These are phyloP conservation scores for Colletotrichum sp. DNA, from an alignment of 2,329 filamentous ascomycete genomes.

Conservation along the genomic window DNA sequence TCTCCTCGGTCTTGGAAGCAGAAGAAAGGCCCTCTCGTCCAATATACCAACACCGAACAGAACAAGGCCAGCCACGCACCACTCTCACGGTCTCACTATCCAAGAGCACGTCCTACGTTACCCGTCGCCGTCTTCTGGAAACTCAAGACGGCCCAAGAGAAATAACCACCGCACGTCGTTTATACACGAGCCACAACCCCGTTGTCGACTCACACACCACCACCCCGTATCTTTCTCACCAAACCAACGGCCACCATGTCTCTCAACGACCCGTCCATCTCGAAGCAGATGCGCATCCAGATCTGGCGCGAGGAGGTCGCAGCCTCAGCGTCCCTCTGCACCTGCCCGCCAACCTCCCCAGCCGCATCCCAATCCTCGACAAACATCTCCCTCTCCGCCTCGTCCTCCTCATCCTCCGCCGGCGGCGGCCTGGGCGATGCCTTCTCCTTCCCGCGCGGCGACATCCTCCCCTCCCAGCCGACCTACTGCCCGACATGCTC, in stretches of 20 bases:
- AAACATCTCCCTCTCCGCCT: constrained; percentile 24
- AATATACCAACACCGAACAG: background rate
- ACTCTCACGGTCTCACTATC: background rate
- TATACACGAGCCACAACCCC: background rate
- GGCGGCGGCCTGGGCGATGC: constrained; percentile 8
- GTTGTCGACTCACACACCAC: background rate
- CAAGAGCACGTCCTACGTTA: background rate
- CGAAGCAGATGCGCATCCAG: constrained; percentile 41
- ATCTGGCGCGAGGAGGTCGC: constrained; percentile 57
- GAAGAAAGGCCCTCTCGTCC: background rate
- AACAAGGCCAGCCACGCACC: background rate
- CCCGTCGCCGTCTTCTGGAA: background rate
- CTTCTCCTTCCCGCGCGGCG: constrained; percentile 20
- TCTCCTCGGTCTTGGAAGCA: background rate
- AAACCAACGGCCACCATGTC: background rate
- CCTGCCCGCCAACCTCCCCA: constrained; percentile 34
- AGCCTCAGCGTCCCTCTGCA: constrained; percentile 36
- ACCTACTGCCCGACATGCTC: constrained; percentile 16
- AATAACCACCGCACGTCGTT: background rate
- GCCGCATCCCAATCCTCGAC: constrained; percentile 27
- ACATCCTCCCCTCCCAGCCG: constrained; percentile 14
- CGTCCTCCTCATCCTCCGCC: constrained; percentile 23
- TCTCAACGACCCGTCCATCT: background rate
- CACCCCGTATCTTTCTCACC: background rate
- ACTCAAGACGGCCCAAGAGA: background rate